Base-by-base conservation (phyloP, 2,329 filamentous ascomycete genomes). In the Colletotrichum chlorophyti region DNA sequence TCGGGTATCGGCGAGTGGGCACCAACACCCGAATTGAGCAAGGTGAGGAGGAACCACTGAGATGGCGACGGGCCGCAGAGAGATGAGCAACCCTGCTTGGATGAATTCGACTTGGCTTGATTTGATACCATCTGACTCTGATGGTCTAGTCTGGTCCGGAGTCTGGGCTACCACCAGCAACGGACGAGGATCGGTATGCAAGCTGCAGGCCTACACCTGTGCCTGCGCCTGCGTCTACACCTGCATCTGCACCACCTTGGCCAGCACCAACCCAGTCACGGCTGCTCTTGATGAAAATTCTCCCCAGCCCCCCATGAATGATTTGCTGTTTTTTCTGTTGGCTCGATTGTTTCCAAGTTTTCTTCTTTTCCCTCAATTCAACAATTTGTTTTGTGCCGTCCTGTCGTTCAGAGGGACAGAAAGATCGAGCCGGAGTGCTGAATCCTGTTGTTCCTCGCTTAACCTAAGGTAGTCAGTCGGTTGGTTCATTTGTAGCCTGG, bases 231-330 rank as follows among this genome's bases (percentile, higher is more conserved):
- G 21, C 17, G 15, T 19, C 19, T 34, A 15, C 21, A 32, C 45
- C 31, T 48, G 45, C 45, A 37, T 40, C 49, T 53, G 54, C 54
- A 58, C 17, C 42, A 37, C 32, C 11, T 38, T 24, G 17, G 31
- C 43, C 37, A 15, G 27, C 49, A 45, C 38, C 49, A 52, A 57
- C 31, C 42, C 55, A 54, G 50, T 48, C 35, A 54, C 29, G 43
- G 19, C 15, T 15, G 51, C 21, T 23, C 19, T 12, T 21, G 38
- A 3, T 29, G 31, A 57, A 60, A 60, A 57, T 24, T 53, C 43
- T 37, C 35, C 29, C 19, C 14, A 34, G n/a, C 29, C 38, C 32
- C 23, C 24, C 14, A 17, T 38, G 14, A 29, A 47, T 24, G 21
- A 24, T 14, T n/a, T 14, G 32, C 23, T 29, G 23, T 23, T 48